phyloP scores from a whole-genome alignment of 495 filamentous ascomycete genomes.

The Daldinia bambusicola region DNA sequence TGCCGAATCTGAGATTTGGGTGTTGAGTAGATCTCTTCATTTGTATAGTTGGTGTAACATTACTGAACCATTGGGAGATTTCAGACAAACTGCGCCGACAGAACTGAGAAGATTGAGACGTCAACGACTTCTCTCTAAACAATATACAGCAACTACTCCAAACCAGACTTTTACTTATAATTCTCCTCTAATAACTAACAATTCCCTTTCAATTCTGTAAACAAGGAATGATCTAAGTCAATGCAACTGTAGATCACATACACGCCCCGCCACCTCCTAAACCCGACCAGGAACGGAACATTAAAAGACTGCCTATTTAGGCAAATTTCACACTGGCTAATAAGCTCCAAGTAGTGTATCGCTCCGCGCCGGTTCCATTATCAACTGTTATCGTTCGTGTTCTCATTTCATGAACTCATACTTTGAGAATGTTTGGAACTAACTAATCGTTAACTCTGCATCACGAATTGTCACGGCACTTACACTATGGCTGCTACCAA shows the following conservation, averaged over 20 bases:
- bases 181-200: neutral
- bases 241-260: neutral
- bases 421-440: neutral
- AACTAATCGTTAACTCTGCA: neutral
- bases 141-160: neutral
- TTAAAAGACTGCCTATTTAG: conserved; percentile 24
- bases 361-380: neutral
- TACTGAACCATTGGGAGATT: neutral
- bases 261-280: conserved; percentile 5
- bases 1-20: conserved; percentile 22
- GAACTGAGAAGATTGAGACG: too few species aligned
- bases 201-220: neutral
- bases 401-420: neutral
- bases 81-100: too few species aligned
- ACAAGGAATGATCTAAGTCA: neutral
- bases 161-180: neutral
- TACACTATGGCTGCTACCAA: conserved; percentile 36
- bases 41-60: neutral
- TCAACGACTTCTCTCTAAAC: neutral
- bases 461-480: conserved; percentile 1
- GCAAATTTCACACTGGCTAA: conserved; percentile 34
- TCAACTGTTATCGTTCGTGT: conserved; percentile 3
- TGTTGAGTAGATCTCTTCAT: neutral
- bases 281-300: conserved; percentile 42
- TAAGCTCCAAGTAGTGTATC: conserved; percentile 1